Evolutionary conservation across 345 rosid genomes (phyloP).

Genomic region (Bruguiera gymnorhiza): DNA sequence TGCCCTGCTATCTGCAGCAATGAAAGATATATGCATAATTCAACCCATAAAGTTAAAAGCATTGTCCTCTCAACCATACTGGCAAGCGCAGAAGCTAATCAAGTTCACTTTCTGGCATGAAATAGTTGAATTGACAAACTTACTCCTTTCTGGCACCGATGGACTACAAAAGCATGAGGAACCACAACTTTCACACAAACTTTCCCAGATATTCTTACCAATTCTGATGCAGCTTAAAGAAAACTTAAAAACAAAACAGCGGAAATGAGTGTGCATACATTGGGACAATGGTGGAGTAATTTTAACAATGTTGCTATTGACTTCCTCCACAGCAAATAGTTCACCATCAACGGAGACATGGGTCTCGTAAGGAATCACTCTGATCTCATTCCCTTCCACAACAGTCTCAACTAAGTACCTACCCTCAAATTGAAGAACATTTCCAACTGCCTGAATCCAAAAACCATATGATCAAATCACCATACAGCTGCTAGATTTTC

Average conservation of each 20-base stretch:
- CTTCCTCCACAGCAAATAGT: conserved; percentile 80
- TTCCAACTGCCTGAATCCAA: conserved; percentile 45
- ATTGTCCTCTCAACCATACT: neutral
- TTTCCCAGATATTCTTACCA: neutral
- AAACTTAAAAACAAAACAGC: neutral
- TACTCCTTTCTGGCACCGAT: neutral
- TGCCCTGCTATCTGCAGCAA: conserved; percentile 76
- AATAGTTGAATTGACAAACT: neutral
- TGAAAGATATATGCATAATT: neutral
- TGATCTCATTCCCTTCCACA: conserved; percentile 78
- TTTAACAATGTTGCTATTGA: conserved; percentile 85
- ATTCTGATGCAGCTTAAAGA: neutral
- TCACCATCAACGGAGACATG: conserved; percentile 78
- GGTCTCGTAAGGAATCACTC: conserved; percentile 73
- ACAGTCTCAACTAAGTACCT: conserved; percentile 91
- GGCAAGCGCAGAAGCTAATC: neutral
- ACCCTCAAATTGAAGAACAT: conserved; percentile 75
- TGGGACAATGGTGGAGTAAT: conserved; percentile 95
- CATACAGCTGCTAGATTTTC: neutral
- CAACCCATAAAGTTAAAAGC: neutral
- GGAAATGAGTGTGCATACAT: conserved; percentile 42
- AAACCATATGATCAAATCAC: neutral
- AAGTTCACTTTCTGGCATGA: neutral
- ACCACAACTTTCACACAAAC: neutral
- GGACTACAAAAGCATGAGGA: neutral